Percentiles rank a stretch among this genome's conserved stretches.
Conservation (phyloP, 1,139 yeast species). For the Saccharomyces hybrid region DNA sequence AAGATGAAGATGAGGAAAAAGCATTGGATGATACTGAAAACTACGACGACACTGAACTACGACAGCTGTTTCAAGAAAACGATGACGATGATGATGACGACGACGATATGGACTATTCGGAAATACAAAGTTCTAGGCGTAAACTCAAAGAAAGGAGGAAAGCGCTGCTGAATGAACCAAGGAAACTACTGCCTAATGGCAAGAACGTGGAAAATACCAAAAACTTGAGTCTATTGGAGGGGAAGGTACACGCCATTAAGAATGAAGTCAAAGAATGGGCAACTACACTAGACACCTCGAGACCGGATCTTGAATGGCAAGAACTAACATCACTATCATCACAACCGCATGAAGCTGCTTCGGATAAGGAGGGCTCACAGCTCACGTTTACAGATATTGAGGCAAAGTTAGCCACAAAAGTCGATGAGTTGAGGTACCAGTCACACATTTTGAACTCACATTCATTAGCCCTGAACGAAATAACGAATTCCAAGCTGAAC, state of each 20-base stretch:
- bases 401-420: constrained; percentile 11
- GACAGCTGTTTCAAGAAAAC: constrained; percentile 3
- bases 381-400: constrained; percentile 6
- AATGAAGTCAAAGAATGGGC: constrained; percentile 27
- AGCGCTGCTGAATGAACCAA: background rate
- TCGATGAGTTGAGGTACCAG: constrained; percentile 13
- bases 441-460: constrained; percentile 13
- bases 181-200: constrained; percentile 22
- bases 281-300: constrained; percentile 15
- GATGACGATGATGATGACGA: constrained; percentile 10
- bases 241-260: constrained; percentile 19
- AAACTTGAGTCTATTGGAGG: constrained; percentile 19
- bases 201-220: constrained; percentile 29
- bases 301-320: constrained; percentile 19
- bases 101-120: constrained; percentile 10
- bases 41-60: constrained; percentile 12
- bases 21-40: constrained; percentile 7
- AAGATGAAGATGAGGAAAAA: constrained; percentile 9
- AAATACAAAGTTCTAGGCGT: background rate
- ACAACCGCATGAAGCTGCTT: background rate
- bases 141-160: constrained; percentile 4
- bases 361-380: background rate
- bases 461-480: constrained; percentile 7
- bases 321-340: background rate
- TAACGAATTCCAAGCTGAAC: constrained; percentile 2